Conservation (phyloP, 352 stramenopile genomes). For the Phytophthora parvispora region DNA sequence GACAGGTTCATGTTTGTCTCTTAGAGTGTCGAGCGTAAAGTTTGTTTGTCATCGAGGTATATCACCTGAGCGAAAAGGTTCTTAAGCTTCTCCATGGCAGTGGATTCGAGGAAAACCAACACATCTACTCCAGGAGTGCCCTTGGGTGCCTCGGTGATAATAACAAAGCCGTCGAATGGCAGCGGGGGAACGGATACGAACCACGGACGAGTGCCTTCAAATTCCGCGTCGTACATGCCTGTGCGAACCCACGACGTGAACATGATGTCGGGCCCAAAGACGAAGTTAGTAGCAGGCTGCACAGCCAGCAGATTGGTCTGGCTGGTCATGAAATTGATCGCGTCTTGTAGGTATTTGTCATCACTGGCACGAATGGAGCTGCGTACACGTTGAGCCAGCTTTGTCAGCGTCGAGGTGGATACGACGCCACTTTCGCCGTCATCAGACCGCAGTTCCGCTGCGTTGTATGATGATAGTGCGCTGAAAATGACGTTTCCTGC, state of each 20-base stretch:
- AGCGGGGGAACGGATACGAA: conserved; percentile 44
- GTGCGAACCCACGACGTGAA: conserved; percentile 65
- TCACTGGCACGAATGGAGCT: conserved; percentile 31
- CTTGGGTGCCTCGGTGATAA: conserved; percentile 52
- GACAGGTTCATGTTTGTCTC: not conserved
- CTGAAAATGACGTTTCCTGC: conserved; percentile 70
- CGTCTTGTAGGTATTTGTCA: conserved; percentile 53
- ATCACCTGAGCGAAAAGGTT: conserved; percentile 12
- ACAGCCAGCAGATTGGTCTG: conserved; percentile 39
- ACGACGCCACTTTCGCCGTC: not conserved
- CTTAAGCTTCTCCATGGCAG: conserved; percentile 42
- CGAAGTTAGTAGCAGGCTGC: conserved; percentile 48
- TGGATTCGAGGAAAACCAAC: conserved; percentile 46
- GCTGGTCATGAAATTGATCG: conserved; percentile 57
- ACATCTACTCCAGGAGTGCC: conserved; percentile 44
- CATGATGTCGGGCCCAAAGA: conserved; percentile 60
- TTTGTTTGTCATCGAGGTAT: conserved; percentile 9
- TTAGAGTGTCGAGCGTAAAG: conserved; percentile 3
- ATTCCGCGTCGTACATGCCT: conserved; percentile 70
- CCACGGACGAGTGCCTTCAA: conserved; percentile 41
- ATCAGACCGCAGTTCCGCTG: conserved; percentile 33
- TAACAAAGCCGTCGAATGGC: conserved; percentile 49
- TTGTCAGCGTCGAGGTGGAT: conserved; percentile 13
- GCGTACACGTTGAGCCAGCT: conserved; percentile 45
- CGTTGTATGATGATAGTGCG: conserved; percentile 43